Base-by-base conservation (phyloP, 2,329 filamentous ascomycete genomes). In the Colletotrichum plurivorum region DNA sequence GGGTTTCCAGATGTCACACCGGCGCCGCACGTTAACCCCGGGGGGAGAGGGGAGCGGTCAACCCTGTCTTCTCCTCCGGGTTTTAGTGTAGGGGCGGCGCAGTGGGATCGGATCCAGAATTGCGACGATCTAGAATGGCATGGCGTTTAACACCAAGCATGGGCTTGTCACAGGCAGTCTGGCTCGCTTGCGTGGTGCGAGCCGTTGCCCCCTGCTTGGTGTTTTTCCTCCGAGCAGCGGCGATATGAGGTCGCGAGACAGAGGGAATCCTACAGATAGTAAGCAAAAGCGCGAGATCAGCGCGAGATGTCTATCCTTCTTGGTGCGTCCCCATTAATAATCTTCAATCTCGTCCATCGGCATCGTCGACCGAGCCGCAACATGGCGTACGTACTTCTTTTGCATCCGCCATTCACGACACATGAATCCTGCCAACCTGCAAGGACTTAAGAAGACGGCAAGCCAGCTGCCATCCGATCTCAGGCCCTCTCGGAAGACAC, bases 91-190 rank as follows among this genome's bases (percentile, higher is more conserved):
- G 36, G 20, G 18, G 48, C 13, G 22, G 22, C 22, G 22, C 22
- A 25, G 22, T 25, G 22, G 22, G 22, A 25, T 25, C 22, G 43
- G 55, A 49, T 41, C 56, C 55, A 48, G 31, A 59, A 45, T n/a
- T 56, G 18, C 43, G 55, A 22, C 49, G 48, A 61, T 69, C 49
- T 18, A 48, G 25, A 45, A 56, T 13, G 27, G 43, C 62, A 52
- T 51, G 48, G 62, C 31, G 41, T 41, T 41, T 45, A 39, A 39
- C n/a, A 7, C 56, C 55, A 55, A 69, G 51, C 62, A 69, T 52
- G 55, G 51, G 55, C 49, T 51, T 56, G 55, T 66, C 43, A 56
- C 55, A 36, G 58, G 22, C 43, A 48, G 8, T 15, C 31, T 10
- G 31, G 31, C 46, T 27, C 41, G 31, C 41, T 27, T 49, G 31